Base-by-base conservation (phyloP, 2,329 filamentous ascomycete species). In the Xenoacremonium recifei region DNA sequence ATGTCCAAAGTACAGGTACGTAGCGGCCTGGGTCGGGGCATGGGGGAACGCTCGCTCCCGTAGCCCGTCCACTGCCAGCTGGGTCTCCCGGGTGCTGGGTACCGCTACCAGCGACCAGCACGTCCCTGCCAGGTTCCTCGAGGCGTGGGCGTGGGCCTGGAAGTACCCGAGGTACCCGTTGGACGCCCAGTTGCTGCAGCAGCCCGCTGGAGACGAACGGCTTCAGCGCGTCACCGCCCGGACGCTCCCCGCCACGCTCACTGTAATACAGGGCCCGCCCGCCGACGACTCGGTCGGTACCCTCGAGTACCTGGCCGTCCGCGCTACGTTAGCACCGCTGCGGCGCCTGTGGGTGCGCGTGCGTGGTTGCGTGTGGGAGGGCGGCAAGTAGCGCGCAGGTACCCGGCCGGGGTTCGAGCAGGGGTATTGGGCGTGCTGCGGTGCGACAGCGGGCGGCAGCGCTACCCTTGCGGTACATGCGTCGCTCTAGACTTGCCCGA, bases 281-380 rank as follows among this genome's bases (percentile, higher is more conserved):
- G 29, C 7, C 29, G 17, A 15, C 29, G 13, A 6, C 19, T 16
- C 16, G 15, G 31, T 11, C 34, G 16, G 46, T 48, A 45, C 39
- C 17, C 20, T 32, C 21, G 29, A 34, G 32, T 19, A 34, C 32
- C 32, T 34, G 23, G 7, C 13, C 32, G 6, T 10, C 17, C n/a
- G 29, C 29, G 6, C 37, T 30, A 45, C 40, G 42, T 47, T 58
- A 58, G 52, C 45, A 19, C 5, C 43, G 50, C 48, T 44, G 53
- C 53, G 50, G 44, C 54, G 47, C 51, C 57, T 46, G 54, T 54
- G 53, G 30, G 32, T 30, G 44, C 45, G 52, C 47, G 44, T 44
- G 52, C 47, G 44, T 47, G 45, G 36, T 39, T 42, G 39, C 41
- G 36, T 45, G 40, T 37, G 45, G 41, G 40, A 42, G 39, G 39